phyloP scores from a whole-genome alignment of 2,329 filamentous ascomycete species.

The Chaetomiaceae sp. region DNA sequence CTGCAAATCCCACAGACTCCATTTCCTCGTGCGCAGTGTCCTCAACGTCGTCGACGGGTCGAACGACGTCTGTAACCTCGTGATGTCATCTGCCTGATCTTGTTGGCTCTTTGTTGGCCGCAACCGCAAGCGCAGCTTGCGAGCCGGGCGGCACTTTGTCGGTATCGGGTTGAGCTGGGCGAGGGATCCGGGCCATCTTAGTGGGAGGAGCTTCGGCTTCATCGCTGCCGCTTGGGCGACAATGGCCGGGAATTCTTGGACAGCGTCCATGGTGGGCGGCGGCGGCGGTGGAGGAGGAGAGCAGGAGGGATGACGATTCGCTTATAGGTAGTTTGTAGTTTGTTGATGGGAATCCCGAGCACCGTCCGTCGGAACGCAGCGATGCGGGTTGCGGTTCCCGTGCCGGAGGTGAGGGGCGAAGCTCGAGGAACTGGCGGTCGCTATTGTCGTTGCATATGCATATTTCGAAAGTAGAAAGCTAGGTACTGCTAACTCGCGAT shows the following conservation, averaged over 20 bases:
- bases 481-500: background rate
- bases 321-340: background rate
- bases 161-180: slow-evolving; percentile 32
- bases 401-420: background rate
- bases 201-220: slow-evolving; percentile 28
- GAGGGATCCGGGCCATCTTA: slow-evolving; percentile 24
- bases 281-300: background rate
- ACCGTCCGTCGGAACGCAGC: background rate
- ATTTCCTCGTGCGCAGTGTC: slow-evolving; percentile 70
- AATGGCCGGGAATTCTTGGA: slow-evolving; percentile 14
- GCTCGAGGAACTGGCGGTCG: background rate
- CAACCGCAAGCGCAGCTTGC: slow-evolving; percentile 25
- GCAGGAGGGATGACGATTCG: too few relatives aligned
- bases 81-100: slow-evolving; percentile 53
- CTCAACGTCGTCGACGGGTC: slow-evolving; percentile 73
- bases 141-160: slow-evolving; percentile 29
- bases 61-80: slow-evolving; percentile 75
- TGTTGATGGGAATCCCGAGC: background rate
- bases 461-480: slow-evolving; percentile 6
- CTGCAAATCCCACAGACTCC: slow-evolving; percentile 79
- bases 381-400: background rate
- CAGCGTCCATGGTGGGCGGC: slow-evolving; percentile 6
- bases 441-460: slow-evolving; percentile 24
- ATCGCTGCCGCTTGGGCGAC: slow-evolving; percentile 23
- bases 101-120: slow-evolving; percentile 16